These are phyloP conservation scores for Scytalidium lignicola DNA, from an alignment of 2,329 filamentous ascomycete species.

Conservation along the genomic window DNA sequence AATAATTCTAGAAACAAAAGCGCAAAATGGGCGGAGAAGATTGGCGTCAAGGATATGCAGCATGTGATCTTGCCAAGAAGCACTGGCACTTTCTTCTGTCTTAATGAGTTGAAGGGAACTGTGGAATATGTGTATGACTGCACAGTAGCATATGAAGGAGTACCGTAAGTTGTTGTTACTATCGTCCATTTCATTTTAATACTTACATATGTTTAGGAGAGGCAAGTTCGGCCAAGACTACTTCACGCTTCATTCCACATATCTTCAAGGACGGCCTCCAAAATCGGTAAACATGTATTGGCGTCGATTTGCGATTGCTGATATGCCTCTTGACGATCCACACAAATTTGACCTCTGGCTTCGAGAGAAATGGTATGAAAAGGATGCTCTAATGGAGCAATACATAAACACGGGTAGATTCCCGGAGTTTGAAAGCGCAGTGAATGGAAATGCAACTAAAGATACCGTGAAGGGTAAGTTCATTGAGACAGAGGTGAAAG, in stretches of 20 bases:
- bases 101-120: constrained; percentile 67
- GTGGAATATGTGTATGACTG: constrained; percentile 88
- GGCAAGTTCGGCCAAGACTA: constrained; percentile 85
- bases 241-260: constrained; percentile 82
- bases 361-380: constrained; percentile 81
- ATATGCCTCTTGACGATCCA: constrained; percentile 73
- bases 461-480: constrained; percentile 14
- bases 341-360: constrained; percentile 82
- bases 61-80: constrained; percentile 74
- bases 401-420: constrained; percentile 76
- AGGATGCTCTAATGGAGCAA: constrained; percentile 82
- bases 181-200: background rate
- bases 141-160: constrained; percentile 91
- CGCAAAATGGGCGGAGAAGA: constrained; percentile 71
- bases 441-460: constrained; percentile 10
- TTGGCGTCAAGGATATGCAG: constrained; percentile 64
- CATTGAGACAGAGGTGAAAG: constrained; percentile 29
- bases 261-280: constrained; percentile 81
- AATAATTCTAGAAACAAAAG: constrained; percentile 66
- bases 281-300: constrained; percentile 97
- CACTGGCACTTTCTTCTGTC: constrained; percentile 74
- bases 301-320: constrained; percentile 74
- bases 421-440: constrained; percentile 38
- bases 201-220: constrained; percentile 33
- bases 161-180: constrained; percentile 61